Evolutionary conservation across 2,329 filamentous ascomycete species (phyloP), one percentile per base, ranked within the genome.

Genomic region (Trichoderma sp.): DNA sequence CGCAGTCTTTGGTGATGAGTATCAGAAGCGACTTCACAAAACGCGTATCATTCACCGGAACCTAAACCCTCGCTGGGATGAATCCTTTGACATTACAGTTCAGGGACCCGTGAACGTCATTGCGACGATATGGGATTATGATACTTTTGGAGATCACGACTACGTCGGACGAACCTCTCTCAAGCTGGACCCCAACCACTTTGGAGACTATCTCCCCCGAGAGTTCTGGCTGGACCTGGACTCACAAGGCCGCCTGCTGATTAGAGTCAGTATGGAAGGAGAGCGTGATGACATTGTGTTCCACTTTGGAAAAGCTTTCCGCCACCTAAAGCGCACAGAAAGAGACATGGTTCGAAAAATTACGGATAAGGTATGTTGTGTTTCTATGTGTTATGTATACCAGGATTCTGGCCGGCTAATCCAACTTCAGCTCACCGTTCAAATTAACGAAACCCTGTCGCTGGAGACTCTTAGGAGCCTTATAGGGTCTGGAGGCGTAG

Each of bases 161-260:
- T 98, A 97, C 80, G 94, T 98, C 43, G 96, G 96, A 30, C 90
- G 96, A 74, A 98, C 96, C n/a, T 97, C 94, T 24, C 86, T 99
- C 75, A 99, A 99, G 82, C 86, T 99, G n/a, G 96, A 99, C 77
- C 96, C 96, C n/a, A 88, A 93, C 51, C 95, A 98, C 83, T 99
- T 99, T 82, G 92, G 94, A 76, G 96, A 99, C 81, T 99, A 97
- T 79, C 86, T 98, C 76, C 96, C 96, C 18, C 90, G 95, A 74
- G 96, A 99, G 81, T 98, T 97, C 80, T 99, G 96, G 96, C 89
- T 99, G 21, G 95, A 98, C 79, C 88, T 99, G 61, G 96, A 99
- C 80, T 97, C 95, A 0, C 96, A 99, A 81, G 96, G 96, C 8
- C 89, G 95, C 65, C 83, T 99, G 36, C 83, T 99, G 71, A 88